A percentile compares a stretch with the other conserved stretches of the same genome.
Evolutionary conservation across 768 basidiomycete species (phyloP).

Genomic region (Tephrocybe sp.): DNA sequence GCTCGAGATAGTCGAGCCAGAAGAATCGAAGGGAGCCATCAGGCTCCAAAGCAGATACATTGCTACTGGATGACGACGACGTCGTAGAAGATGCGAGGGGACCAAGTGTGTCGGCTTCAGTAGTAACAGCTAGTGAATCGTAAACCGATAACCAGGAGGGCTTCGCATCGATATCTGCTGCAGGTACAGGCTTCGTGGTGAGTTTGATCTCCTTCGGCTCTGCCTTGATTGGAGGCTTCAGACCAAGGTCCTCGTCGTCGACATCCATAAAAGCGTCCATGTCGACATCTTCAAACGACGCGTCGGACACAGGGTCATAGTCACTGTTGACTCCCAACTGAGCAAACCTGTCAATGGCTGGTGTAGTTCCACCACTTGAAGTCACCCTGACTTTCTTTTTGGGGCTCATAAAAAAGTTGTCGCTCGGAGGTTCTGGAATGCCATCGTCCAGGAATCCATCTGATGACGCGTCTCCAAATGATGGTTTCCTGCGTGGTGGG

Average conservation of each 20-base stretch:
- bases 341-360: slow-evolving; percentile 58
- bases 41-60: slow-evolving; percentile 66
- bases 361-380: slow-evolving; percentile 42
- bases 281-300: slow-evolving; percentile 53
- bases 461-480: slow-evolving; percentile 44
- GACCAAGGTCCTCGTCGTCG: slow-evolving; percentile 48
- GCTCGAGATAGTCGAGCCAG: slow-evolving; percentile 95
- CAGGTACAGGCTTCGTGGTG: slow-evolving; percentile 12
- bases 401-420: slow-evolving; percentile 65
- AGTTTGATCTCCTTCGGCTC: slow-evolving; percentile 29
- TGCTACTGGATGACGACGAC: slow-evolving; percentile 33
- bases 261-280: slow-evolving; percentile 64
- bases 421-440: slow-evolving; percentile 44
- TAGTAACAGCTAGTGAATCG: slow-evolving; percentile 60
- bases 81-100: slow-evolving; percentile 36
- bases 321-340: slow-evolving; percentile 59
- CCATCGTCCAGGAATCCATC: slow-evolving; percentile 43
- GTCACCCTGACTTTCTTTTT: slow-evolving; percentile 61
- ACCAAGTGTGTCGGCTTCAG: slow-evolving; percentile 61
- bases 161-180: slow-evolving; percentile 44
- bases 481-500: slow-evolving; percentile 31
- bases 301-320: slow-evolving; percentile 40
- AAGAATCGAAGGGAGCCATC: slow-evolving; percentile 90
- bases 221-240: slow-evolving; percentile 34
- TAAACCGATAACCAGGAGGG: slow-evolving; percentile 77